phyloP scores from a whole-genome alignment of 2,329 filamentous ascomycete genomes.

The Chrysosporium keratinophilum region DNA sequence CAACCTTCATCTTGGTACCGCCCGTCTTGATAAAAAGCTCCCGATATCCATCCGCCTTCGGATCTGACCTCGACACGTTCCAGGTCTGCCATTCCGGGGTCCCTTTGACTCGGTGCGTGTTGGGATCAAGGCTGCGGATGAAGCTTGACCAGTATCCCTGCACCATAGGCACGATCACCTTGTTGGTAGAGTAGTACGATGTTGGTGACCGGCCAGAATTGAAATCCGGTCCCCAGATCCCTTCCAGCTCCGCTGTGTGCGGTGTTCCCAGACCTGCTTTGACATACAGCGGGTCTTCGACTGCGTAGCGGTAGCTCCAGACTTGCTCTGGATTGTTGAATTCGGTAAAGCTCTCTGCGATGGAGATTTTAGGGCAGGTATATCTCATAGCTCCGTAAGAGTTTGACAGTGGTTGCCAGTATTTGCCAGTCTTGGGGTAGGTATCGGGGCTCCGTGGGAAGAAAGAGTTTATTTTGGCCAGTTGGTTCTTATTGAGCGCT shows the following conservation, averaged over 20 bases:
- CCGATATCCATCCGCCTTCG: conserved; percentile 22
- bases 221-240: conserved; percentile 57
- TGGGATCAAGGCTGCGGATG: conserved; percentile 56
- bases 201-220: conserved; percentile 38
- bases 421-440: conserved; percentile 43
- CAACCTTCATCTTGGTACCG: conserved; percentile 39
- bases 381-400: conserved; percentile 57
- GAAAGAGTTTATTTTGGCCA: conserved; percentile 43
- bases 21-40: conserved; percentile 39
- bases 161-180: conserved; percentile 48
- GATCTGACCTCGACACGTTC: conserved; percentile 25
- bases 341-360: conserved; percentile 37
- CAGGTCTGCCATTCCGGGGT: conserved; percentile 43
- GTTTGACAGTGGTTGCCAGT: conserved; percentile 49
- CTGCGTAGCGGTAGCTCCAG: conserved; percentile 63
- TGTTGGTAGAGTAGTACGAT: conserved; percentile 50
- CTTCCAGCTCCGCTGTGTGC: conserved; percentile 56
- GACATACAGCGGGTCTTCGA: conserved; percentile 48
- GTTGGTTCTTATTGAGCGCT: conserved; percentile 41
- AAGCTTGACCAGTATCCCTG: conserved; percentile 69
- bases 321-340: conserved; percentile 28
- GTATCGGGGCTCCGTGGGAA: conserved; percentile 45
- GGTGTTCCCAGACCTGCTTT: conserved; percentile 51
- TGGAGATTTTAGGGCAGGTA: conserved; percentile 51
- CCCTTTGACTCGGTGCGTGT: conserved; percentile 40